Evolutionary conservation across 2,329 filamentous ascomycete genomes (phyloP).

Genomic region (Cercospora zeae-maydis): DNA sequence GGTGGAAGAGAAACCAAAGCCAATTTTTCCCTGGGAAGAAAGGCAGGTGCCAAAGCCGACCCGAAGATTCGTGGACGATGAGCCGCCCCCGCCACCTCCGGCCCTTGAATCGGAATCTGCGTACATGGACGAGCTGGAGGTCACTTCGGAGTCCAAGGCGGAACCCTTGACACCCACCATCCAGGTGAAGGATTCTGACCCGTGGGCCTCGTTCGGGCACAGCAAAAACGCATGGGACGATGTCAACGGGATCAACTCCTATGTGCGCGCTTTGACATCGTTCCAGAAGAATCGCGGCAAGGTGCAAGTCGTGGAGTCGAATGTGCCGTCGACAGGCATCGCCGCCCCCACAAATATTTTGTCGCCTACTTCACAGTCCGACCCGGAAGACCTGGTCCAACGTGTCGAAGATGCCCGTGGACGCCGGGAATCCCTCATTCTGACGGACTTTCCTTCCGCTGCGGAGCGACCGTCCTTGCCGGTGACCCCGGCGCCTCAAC

Average conservation of each 20-base stretch:
- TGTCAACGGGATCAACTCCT: conserved; percentile 79
- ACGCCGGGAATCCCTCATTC: conserved; percentile 57
- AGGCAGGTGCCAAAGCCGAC: conserved; percentile 60
- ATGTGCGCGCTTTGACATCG: conserved; percentile 67
- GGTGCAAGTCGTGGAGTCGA: conserved; percentile 24
- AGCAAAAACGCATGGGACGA: conserved; percentile 87
- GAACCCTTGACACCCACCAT: conserved; percentile 46
- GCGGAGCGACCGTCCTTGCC: conserved; percentile 81
- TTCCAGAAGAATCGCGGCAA: conserved; percentile 59
- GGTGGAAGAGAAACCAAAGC: conserved; percentile 55
- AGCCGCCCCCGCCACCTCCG: conserved; percentile 22
- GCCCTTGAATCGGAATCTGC: conserved; percentile 22
- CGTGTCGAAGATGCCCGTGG: conserved; percentile 27
- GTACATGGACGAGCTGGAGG: conserved; percentile 31
- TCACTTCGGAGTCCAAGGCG: conserved; percentile 23
- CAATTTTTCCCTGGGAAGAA: conserved; percentile 89
- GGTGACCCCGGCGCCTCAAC: conserved; percentile 81
- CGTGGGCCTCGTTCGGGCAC: conserved; percentile 68
- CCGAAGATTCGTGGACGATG: conserved; percentile 63
- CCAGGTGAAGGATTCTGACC: conserved; percentile 50
- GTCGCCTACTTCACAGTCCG: conserved; percentile 25
- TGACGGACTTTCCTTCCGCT: conserved; percentile 85
- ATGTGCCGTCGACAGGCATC: conserved; percentile 16
- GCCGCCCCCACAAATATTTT: conserved; percentile 23
- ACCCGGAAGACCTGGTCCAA: conserved; percentile 30